Evolutionary conservation across 1,139 yeast genomes (phyloP).

Genomic region (Nematodospora anomalae): DNA sequence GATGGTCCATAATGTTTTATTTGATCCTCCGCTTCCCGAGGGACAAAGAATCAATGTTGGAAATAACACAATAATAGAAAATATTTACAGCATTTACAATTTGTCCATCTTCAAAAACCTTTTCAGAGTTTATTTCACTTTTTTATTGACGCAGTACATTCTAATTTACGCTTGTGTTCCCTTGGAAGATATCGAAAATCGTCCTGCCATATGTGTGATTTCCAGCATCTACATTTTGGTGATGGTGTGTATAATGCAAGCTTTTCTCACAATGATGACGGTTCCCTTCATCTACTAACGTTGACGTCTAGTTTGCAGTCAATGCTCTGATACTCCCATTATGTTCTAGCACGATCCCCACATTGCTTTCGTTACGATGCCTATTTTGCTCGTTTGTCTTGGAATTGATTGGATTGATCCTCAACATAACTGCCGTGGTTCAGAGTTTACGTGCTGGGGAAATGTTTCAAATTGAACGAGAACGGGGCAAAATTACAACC

Average conservation of each 20-base stretch:
- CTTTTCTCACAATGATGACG: too few species aligned
- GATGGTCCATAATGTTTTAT: slow-evolving; percentile 21
- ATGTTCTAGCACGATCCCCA: slow-evolving; percentile 23
- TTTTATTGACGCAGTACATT: slow-evolving; percentile 39
- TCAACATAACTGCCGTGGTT: slow-evolving; percentile 23
- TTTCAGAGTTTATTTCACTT: slow-evolving; percentile 28
- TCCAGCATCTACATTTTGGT: slow-evolving; percentile 28
- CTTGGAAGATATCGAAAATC: slow-evolving; percentile 40
- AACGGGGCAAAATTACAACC: slow-evolving; percentile 13
- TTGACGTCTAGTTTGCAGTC: slow-evolving; percentile 26
- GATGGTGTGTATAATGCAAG: slow-evolving; percentile 29
- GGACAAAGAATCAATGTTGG: slow-evolving; percentile 25
- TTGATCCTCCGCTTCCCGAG: slow-evolving; percentile 21
- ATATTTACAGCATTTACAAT: slow-evolving; percentile 25
- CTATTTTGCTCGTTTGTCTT: slow-evolving; percentile 16
- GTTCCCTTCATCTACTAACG: too few species aligned
- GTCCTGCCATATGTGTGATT: slow-evolving; percentile 34
- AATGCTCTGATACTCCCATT: slow-evolving; percentile 24
- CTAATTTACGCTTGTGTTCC: slow-evolving; percentile 43
- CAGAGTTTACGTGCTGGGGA: slow-evolving; percentile 20
- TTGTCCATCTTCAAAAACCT: slow-evolving; percentile 19
- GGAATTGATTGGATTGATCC: slow-evolving; percentile 23
- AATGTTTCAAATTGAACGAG: slow-evolving; percentile 29
- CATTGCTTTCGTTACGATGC: slow-evolving; percentile 18
- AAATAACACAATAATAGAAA: slow-evolving; percentile 18